These are phyloP conservation scores for Solanum chacoense DNA, from an alignment of 305 asterid genomes.

Conservation along the genomic window DNA sequence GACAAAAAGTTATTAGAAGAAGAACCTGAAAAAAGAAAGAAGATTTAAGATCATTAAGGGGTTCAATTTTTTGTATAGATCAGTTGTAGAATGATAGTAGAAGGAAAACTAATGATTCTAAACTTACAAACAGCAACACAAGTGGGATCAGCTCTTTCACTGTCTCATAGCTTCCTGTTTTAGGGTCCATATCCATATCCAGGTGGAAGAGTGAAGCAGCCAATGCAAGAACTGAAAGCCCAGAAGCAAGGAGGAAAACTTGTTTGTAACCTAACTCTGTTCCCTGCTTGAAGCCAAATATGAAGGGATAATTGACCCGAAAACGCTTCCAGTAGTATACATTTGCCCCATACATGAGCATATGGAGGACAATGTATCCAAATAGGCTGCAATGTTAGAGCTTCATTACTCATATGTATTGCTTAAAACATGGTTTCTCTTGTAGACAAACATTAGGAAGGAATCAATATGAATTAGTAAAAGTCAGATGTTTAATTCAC, in stretches of 20 bases:
- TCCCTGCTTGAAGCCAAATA: constrained; percentile 62
- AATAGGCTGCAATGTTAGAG: constrained; percentile 36
- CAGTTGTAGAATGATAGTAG: not conserved
- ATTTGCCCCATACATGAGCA: constrained; percentile 57
- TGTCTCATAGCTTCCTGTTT: constrained; percentile 22
- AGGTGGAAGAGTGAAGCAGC: constrained; percentile 56
- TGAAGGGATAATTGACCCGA: constrained; percentile 70
- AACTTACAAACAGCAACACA: constrained; percentile 11
- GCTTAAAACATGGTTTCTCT: not conserved
- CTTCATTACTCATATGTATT: not conserved
- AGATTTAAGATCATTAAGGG: not conserved
- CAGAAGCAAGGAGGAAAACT: constrained; percentile 68
- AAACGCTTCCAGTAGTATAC: constrained; percentile 68
- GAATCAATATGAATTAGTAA: not conserved
- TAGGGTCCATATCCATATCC: constrained; percentile 65
- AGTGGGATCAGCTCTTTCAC: constrained; percentile 50
- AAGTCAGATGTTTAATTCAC: constrained; percentile 13
- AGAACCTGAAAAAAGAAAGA: constrained; percentile 27
- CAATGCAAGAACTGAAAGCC: constrained; percentile 50
- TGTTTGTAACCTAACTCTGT: constrained; percentile 67
- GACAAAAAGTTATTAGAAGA: constrained; percentile 39
- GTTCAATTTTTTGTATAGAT: not conserved
- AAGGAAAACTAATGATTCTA: not conserved
- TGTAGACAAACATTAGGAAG: not conserved
- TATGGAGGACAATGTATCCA: constrained; percentile 60